Conservation (phyloP, 768 basidiomycete genomes). For the Rhodotorula taiwanensis region DNA sequence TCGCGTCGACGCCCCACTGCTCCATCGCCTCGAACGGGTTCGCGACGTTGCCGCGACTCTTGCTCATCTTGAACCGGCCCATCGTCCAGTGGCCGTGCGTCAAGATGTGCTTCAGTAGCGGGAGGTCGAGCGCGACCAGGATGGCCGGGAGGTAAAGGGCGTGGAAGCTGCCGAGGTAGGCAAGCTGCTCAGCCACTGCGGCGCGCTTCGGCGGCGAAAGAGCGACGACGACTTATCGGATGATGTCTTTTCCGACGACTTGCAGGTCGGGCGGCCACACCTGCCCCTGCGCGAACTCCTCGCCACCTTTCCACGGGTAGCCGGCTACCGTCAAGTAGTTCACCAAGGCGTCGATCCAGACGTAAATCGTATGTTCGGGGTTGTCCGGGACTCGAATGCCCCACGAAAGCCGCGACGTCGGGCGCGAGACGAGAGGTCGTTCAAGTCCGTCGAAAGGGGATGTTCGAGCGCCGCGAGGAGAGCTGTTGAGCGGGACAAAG, state of each 20-base stretch:
- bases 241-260: constrained; percentile 87
- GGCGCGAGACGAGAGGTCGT: constrained; percentile 80
- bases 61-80: constrained; percentile 78
- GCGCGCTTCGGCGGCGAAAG: too few species aligned
- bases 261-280: constrained; percentile 78
- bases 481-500: constrained; percentile 54
- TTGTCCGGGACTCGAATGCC: constrained; percentile 79
- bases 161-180: constrained; percentile 60
- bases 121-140: constrained; percentile 61
- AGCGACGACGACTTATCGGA: too few species aligned
- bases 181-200: not conserved
- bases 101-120: constrained; percentile 53
- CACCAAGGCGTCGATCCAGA: constrained; percentile 86
- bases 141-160: constrained; percentile 82
- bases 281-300: constrained; percentile 22
- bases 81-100: constrained; percentile 84
- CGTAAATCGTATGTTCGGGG: constrained; percentile 74
- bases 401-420: constrained; percentile 67
- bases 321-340: constrained; percentile 76
- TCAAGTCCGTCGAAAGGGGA: constrained; percentile 45
- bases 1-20: constrained; percentile 62
- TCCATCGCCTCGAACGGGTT: constrained; percentile 70
- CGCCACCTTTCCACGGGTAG: constrained; percentile 54
- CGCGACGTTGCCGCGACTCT: constrained; percentile 76
- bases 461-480: constrained; percentile 52